These are phyloP conservation scores for Sporothrix schenckii DNA, from an alignment of 2,329 filamentous ascomycete species.

Conservation along the genomic window DNA sequence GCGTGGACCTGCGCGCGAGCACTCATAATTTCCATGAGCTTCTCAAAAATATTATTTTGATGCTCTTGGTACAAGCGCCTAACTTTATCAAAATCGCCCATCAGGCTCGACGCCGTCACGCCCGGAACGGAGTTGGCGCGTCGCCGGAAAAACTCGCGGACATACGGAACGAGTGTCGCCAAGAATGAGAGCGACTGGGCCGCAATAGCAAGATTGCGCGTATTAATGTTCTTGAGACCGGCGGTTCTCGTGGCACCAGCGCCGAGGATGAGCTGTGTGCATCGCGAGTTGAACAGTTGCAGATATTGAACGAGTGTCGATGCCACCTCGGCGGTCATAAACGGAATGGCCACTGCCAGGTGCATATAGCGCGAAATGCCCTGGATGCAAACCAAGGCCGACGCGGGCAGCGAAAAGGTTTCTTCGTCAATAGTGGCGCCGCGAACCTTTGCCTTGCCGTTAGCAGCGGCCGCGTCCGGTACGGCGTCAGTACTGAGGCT, in stretches of 20 bases:
- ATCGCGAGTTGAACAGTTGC: conserved; percentile 91
- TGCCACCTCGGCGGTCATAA: conserved; percentile 83
- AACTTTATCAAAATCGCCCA: conserved; percentile 87
- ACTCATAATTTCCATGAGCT: conserved; percentile 90
- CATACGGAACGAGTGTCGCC: conserved; percentile 81
- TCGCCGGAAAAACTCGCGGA: conserved; percentile 86
- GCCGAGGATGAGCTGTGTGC: conserved; percentile 93
- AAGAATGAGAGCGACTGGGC: conserved; percentile 88
- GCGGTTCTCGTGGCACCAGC: conserved; percentile 88
- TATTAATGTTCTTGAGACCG: conserved; percentile 93
- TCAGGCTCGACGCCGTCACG: conserved; percentile 54
- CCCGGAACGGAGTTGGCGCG: conserved; percentile 61
- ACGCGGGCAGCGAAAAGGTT: conserved; percentile 81
- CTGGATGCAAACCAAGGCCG: conserved; percentile 76
- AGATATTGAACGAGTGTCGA: conserved; percentile 80
- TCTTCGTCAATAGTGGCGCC: conserved; percentile 81
- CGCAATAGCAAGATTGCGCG: conserved; percentile 89
- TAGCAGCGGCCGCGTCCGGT: conserved; percentile 34
- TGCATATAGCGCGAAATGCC: conserved; percentile 83
- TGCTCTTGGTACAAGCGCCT: conserved; percentile 84
- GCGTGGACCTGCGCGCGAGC: conserved; percentile 73
- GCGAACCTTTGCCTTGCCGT: conserved; percentile 65
- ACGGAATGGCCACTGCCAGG: conserved; percentile 81
- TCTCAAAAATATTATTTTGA: conserved; percentile 87
- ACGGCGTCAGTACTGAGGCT: neutral